A percentile compares a stretch with the other conserved stretches of the same genome.
phyloP scores from a whole-genome alignment of 768 basidiomycete genomes.

The Crucibulum laeve region DNA sequence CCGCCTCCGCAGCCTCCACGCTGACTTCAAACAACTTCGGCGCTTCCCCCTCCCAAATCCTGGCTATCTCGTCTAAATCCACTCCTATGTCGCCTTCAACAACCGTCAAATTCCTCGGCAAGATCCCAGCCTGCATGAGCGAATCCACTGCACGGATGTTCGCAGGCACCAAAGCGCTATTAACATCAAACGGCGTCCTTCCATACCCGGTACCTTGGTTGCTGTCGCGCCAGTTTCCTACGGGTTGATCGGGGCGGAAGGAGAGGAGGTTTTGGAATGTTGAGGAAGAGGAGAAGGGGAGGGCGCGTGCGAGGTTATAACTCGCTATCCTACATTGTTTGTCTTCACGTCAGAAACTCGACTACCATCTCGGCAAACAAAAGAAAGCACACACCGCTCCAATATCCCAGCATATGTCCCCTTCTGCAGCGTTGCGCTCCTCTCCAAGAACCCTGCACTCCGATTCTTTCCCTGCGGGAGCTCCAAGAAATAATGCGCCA shows the following conservation, averaged over 20 bases:
- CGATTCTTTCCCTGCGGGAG: conserved; percentile 34
- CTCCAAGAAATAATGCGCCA: conserved; percentile 39
- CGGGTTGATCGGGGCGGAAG: conserved; percentile 33
- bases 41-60: conserved; percentile 32
- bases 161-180: conserved; percentile 36
- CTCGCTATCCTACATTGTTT: conserved; percentile 23
- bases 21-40: conserved; percentile 30
- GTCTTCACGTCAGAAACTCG: background rate
- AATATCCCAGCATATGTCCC: conserved; percentile 35
- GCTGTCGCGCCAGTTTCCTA: conserved; percentile 43
- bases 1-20: conserved; percentile 20
- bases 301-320: conserved; percentile 33
- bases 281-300: conserved; percentile 28
- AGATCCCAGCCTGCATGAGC: conserved; percentile 22
- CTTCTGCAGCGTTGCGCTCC: conserved; percentile 32
- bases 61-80: conserved; percentile 17
- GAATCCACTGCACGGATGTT: conserved; percentile 30
- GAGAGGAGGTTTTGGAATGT: conserved; percentile 25
- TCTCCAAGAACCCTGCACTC: conserved; percentile 24
- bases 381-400: conserved; percentile 16
- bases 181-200: conserved; percentile 39
- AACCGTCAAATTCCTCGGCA: conserved; percentile 7
- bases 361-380: background rate
- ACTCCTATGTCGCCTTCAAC: conserved; percentile 7
- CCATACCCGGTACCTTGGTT: conserved; percentile 38